Base-by-base conservation (phyloP, 208 protist species). In the Trichomonas vaginalis region DNA sequence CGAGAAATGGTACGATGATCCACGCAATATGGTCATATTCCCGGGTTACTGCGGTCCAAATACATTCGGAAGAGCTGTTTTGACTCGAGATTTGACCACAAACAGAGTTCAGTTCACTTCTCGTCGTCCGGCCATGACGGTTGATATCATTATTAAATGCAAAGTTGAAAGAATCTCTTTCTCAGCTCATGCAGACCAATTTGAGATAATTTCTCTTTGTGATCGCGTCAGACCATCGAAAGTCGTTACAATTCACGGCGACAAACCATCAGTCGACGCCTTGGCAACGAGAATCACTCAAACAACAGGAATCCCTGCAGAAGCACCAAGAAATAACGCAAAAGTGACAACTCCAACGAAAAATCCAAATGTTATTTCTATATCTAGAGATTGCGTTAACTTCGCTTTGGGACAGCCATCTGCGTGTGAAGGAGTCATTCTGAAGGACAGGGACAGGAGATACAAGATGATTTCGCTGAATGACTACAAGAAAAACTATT, bases 41-140 rank as follows among this genome's bases (percentile, higher is more conserved):
- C 98, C 98, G 0, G 98, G 98, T 23, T 99, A 98, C 96, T 99
- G 98, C 97, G 98, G 98, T 0, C 97, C 96, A 45, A 98, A 98
- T 40, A 99, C 98, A 0, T 97, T 98, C 21, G 98, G 98, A 39
- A 8, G 12, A 47, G 45, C 40, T 4, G 46, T 92, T 39, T 32
- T 92, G 14, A 45, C 48, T 2, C 39, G 40, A 9, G n/a, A 17
- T 92, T 70, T 70, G n/a, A 42, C 42, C 8, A 45, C 42, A 48
- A 51, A 51, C 15, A 42, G 37, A 45, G 45, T 92, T 21, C 9
- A 14, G 6, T 92, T 92, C 45, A 4, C 35, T 2, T 42, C 27
- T 17, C 17, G 21, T 12, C 14, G 15, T 10, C 79, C 79, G 27
- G 32, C 48, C 8, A 45, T 48, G 17, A 47, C 3, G 0, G 32